Evolutionary conservation across 2,329 filamentous ascomycete species (phyloP).

Genomic region (Pseudonectria foliicola): DNA sequence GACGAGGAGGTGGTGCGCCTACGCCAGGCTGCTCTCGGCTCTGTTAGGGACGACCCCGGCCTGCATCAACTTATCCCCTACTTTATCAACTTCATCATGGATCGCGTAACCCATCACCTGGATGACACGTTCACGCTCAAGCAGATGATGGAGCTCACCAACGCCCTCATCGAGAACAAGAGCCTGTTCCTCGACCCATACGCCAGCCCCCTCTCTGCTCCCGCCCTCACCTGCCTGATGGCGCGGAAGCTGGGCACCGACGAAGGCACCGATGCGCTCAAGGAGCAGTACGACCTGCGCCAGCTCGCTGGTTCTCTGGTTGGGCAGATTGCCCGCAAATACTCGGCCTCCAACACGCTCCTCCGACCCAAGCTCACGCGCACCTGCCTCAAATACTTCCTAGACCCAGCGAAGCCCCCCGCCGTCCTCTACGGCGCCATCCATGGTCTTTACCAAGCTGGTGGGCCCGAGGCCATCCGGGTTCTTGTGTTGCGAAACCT

Average conservation of each 20-base stretch:
- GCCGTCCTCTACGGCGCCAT: conserved; percentile 87
- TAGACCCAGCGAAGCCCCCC: conserved; percentile 77
- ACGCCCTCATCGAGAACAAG: conserved; percentile 76
- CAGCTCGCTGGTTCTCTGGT: conserved; percentile 80
- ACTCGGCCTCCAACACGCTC: conserved; percentile 70
- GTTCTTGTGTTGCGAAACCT: conserved; percentile 51
- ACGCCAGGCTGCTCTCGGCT: conserved; percentile 77
- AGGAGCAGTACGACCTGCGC: conserved; percentile 70
- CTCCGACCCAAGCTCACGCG: conserved; percentile 83
- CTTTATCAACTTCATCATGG: conserved; percentile 90
- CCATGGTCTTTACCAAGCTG: conserved; percentile 69
- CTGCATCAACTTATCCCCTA: conserved; percentile 94
- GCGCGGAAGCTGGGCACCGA: conserved; percentile 63
- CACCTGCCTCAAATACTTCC: conserved; percentile 87
- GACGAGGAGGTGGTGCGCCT: conserved; percentile 68
- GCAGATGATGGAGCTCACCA: conserved; percentile 86
- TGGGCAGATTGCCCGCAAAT: conserved; percentile 71
- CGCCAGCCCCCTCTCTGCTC: conserved; percentile 63
- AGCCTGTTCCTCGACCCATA: conserved; percentile 65
- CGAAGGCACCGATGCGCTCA: conserved; percentile 43
- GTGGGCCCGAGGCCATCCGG: conserved; percentile 55
- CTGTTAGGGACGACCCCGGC: conserved; percentile 80
- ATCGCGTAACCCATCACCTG: conserved; percentile 89
- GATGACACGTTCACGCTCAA: conserved; percentile 83
- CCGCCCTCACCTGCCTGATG: conserved; percentile 86